Conservation (phyloP, 2,329 filamentous ascomycete genomes). For the Xylariaceae sp. region DNA sequence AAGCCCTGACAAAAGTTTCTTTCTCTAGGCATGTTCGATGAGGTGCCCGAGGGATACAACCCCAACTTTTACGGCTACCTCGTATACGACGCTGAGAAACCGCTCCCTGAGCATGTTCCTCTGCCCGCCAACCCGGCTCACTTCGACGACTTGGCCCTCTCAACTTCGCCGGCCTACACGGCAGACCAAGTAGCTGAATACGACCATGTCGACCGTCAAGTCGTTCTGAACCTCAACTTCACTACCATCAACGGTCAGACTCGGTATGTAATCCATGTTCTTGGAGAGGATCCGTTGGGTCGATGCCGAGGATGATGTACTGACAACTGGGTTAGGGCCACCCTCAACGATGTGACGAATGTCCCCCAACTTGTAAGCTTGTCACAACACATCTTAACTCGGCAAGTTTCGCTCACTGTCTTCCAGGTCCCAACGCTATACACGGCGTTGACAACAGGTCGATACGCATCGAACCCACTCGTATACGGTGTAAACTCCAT, state of each 20-base stretch:
- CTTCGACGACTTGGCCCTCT: slow-evolving; percentile 8
- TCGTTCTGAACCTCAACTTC: slow-evolving; percentile 14
- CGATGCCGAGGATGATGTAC: neutral
- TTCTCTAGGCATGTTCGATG: slow-evolving; percentile 14
- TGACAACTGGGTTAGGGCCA: slow-evolving; percentile 9
- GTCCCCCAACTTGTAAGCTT: slow-evolving; percentile 11
- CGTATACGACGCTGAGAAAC: slow-evolving; percentile 10
- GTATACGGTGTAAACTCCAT: slow-evolving; percentile 11
- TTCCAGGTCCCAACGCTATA: slow-evolving; percentile 12
- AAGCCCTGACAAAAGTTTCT: slow-evolving; percentile 1
- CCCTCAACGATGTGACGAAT: slow-evolving; percentile 7
- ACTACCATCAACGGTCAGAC: slow-evolving; percentile 11
- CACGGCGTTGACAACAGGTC: slow-evolving; percentile 10
- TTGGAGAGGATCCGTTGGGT: neutral
- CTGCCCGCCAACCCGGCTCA: slow-evolving; percentile 1
- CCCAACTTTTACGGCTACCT: slow-evolving; percentile 17
- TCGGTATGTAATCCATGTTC: slow-evolving; percentile 2
- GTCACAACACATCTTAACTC: neutral
- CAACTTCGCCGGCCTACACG: slow-evolving; percentile 7
- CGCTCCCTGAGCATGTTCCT: slow-evolving; percentile 9
- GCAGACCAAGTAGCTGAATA: slow-evolving; percentile 11
- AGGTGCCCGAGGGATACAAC: slow-evolving; percentile 12
- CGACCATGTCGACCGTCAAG: slow-evolving; percentile 6
- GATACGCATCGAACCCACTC: slow-evolving; percentile 10
- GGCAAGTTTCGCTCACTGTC: neutral